Evolutionary conservation across 2,329 filamentous ascomycete species (phyloP).

Genomic region (Colletotrichum musae): DNA sequence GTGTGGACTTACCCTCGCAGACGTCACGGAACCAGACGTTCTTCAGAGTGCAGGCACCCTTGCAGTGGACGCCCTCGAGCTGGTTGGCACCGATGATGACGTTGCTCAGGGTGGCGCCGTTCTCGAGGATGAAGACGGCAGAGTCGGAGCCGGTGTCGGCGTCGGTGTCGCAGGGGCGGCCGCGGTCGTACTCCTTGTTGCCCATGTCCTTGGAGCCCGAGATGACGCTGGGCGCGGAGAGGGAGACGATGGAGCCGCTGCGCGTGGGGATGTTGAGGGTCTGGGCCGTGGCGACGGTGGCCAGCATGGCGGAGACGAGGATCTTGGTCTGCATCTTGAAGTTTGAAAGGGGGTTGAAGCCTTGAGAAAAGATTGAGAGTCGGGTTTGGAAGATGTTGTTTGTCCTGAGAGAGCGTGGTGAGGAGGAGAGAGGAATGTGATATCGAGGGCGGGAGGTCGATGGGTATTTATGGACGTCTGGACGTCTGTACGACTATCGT

Average conservation of each 20-base stretch:
- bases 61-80: slow-evolving; percentile 66
- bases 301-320: slow-evolving; percentile 34
- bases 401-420: slow-evolving; percentile 27
- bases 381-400: not conserved
- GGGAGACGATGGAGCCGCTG: slow-evolving; percentile 43
- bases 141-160: slow-evolving; percentile 43
- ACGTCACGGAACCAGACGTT: slow-evolving; percentile 58
- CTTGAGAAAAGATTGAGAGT: not conserved
- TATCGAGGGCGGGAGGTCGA: not conserved
- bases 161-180: slow-evolving; percentile 41
- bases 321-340: slow-evolving; percentile 35
- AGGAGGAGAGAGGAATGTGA: not conserved
- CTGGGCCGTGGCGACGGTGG: slow-evolving; percentile 41
- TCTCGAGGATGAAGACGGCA: slow-evolving; percentile 67
- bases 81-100: slow-evolving; percentile 68
- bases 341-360: not conserved
- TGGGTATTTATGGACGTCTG: slow-evolving; percentile 24
- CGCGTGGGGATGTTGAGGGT: slow-evolving; percentile 45
- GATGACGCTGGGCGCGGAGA: slow-evolving; percentile 42
- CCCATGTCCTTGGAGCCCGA: slow-evolving; percentile 41
- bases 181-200: slow-evolving; percentile 45
- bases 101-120: slow-evolving; percentile 65
- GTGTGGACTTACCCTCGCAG: slow-evolving; percentile 49
- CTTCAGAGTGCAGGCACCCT: slow-evolving; percentile 58
- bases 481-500: not conserved